Conservation (phyloP, 2,329 filamentous ascomycete species). For the Colletotrichum tabaci region DNA sequence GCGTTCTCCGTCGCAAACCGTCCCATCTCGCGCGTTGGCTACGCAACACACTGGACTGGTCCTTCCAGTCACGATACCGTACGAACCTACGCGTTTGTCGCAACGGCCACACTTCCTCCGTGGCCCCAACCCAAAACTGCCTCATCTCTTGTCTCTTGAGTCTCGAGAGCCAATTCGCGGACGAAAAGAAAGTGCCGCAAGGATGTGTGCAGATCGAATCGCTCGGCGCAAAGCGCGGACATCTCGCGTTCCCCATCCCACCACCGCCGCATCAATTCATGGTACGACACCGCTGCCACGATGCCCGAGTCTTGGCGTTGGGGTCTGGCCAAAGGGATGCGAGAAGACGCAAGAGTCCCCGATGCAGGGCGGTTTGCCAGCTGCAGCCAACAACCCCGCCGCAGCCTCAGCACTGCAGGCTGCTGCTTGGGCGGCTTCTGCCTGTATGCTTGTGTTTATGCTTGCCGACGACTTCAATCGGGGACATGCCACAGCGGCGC, state of each 20-base stretch:
- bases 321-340: conserved; percentile 6
- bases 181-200: conserved; percentile 16
- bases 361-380: conserved; percentile 18
- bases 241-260: conserved; percentile 34
- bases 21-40: conserved; percentile 34
- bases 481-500: conserved; percentile 15
- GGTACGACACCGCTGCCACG: conserved; percentile 30
- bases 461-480: conserved; percentile 6
- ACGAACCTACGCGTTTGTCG: conserved; percentile 28
- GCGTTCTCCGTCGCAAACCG: conserved; percentile 28
- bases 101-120: conserved; percentile 18
- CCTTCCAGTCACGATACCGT: conserved; percentile 31
- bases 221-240: conserved; percentile 35
- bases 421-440: conserved; percentile 2
- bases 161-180: conserved; percentile 3
- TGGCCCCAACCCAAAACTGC: conserved; percentile 2
- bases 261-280: conserved; percentile 20
- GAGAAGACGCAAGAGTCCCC: conserved; percentile 13
- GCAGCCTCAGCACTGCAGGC: conserved; percentile 23
- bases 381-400: conserved; percentile 12
- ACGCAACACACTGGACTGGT: conserved; percentile 18
- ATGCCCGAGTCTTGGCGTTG: conserved; percentile 30
- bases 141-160: conserved; percentile 16
- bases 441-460: conserved; percentile 9
- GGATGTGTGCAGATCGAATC: conserved; percentile 34